These are phyloP conservation scores for Naegleria fowleri DNA, from an alignment of 208 protist genomes.

Conservation along the genomic window DNA sequence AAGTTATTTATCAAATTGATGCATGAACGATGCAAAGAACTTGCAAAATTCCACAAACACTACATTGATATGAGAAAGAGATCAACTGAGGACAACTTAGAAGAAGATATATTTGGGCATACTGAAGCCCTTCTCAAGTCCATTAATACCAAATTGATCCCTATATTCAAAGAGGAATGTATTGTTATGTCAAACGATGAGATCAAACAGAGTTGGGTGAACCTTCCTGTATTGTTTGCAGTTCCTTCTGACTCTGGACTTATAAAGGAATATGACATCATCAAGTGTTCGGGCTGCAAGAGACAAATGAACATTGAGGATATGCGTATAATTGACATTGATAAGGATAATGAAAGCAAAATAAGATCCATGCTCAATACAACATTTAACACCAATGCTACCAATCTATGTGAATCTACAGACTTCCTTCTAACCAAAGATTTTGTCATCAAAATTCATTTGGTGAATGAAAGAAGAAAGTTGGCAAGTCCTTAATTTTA, in stretches of 20 bases:
- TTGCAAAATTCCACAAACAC: neutral
- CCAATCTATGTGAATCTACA: slow-evolving; percentile 31
- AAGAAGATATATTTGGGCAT: neutral
- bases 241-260: neutral
- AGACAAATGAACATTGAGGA: too few species aligned
- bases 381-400: neutral
- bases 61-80: neutral
- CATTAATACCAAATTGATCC: neutral
- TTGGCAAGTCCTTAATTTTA: neutral
- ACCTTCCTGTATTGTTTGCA: neutral
- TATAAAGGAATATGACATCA: neutral
- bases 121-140: neutral
- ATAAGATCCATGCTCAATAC: neutral
- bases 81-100: neutral
- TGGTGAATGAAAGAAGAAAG: slow-evolving; percentile 28
- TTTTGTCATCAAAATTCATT: slow-evolving; percentile 28
- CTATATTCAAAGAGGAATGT: neutral
- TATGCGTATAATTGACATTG: neutral
- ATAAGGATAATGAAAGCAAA: neutral
- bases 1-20: neutral
- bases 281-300: too few species aligned
- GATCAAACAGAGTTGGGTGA: neutral
- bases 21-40: neutral
- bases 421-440: slow-evolving; percentile 22
- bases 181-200: neutral